These are phyloP conservation scores for Taphrina deformans DNA, from an alignment of 1,139 yeast species.

Conservation along the genomic window DNA sequence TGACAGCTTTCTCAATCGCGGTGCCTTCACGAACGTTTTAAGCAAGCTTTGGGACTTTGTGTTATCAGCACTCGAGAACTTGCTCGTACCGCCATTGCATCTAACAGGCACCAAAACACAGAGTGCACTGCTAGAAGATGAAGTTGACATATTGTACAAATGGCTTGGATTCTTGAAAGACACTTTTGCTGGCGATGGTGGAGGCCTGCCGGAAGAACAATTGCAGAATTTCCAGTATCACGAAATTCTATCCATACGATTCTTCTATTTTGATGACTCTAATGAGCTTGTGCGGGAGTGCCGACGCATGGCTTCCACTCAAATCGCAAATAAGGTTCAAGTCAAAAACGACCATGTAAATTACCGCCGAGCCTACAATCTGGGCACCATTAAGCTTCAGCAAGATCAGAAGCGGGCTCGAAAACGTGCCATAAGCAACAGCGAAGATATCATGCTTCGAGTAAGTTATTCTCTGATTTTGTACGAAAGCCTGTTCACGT, in stretches of 20 bases:
- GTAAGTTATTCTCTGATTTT: neutral
- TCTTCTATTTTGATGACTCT: constrained; percentile 44
- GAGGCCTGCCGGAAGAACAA: constrained; percentile 71
- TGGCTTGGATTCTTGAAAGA: constrained; percentile 70
- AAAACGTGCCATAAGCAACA: constrained; percentile 3
- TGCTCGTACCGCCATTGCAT: constrained; percentile 70
- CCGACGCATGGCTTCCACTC: constrained; percentile 45
- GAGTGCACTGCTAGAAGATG: constrained; percentile 58
- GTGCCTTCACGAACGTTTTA: constrained; percentile 66
- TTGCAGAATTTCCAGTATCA: constrained; percentile 57
- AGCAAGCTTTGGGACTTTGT: constrained; percentile 73
- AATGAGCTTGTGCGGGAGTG: constrained; percentile 52
- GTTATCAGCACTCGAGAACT: constrained; percentile 61
- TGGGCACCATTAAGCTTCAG: constrained; percentile 53
- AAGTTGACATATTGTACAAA: constrained; percentile 66
- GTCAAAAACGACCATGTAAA: constrained; percentile 49
- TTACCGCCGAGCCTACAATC: constrained; percentile 71
- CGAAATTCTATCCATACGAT: constrained; percentile 66
- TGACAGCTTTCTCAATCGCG: constrained; percentile 62
- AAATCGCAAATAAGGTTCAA: constrained; percentile 38
- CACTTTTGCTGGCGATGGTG: constrained; percentile 78
- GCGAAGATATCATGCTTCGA: constrained; percentile 28
- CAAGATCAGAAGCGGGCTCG: constrained; percentile 15
- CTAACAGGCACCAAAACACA: constrained; percentile 38
- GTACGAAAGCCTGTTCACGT: neutral